phyloP scores from a whole-genome alignment of 768 basidiomycete genomes.

The Lentinula detonsa region DNA sequence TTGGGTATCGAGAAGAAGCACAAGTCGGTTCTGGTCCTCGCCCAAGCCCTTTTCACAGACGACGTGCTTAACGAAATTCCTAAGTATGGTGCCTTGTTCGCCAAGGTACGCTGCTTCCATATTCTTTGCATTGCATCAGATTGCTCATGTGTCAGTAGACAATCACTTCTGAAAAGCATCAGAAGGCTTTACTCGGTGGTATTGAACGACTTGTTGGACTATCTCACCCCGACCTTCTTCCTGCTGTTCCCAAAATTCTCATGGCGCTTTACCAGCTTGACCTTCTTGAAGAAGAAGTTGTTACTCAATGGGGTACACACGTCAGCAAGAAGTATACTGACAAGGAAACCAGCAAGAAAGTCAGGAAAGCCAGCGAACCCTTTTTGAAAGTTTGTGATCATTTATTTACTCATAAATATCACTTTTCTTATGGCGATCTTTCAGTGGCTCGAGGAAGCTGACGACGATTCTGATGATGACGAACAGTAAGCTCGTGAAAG shows the following conservation, averaged over 20 bases:
- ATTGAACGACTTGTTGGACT: slow-evolving; percentile 83
- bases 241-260: slow-evolving; percentile 80
- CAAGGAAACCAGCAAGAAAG: slow-evolving; percentile 92
- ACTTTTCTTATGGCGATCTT: neutral
- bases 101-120: slow-evolving; percentile 51
- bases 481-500: slow-evolving; percentile 15
- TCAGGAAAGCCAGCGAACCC: slow-evolving; percentile 91
- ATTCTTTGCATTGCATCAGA: neutral
- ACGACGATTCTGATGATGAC: slow-evolving; percentile 67
- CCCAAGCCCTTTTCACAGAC: slow-evolving; percentile 77
- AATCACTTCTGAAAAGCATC: slow-evolving; percentile 90
- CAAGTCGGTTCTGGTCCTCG: slow-evolving; percentile 78
- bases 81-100: slow-evolving; percentile 62
- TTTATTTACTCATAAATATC: neutral
- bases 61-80: slow-evolving; percentile 61
- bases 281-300: slow-evolving; percentile 85
- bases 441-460: slow-evolving; percentile 87
- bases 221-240: slow-evolving; percentile 62
- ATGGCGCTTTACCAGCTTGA: slow-evolving; percentile 94
- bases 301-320: slow-evolving; percentile 92
- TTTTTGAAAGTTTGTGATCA: slow-evolving; percentile 72
- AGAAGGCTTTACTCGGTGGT: slow-evolving; percentile 91
- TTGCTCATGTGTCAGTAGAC: slow-evolving; percentile 41
- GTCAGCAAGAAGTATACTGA: slow-evolving; percentile 96
- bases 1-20: slow-evolving; percentile 93